Evolutionary conservation across 1,284 basidiomycete species (phyloP).

Genomic region (Schizopora paradoxa): DNA sequence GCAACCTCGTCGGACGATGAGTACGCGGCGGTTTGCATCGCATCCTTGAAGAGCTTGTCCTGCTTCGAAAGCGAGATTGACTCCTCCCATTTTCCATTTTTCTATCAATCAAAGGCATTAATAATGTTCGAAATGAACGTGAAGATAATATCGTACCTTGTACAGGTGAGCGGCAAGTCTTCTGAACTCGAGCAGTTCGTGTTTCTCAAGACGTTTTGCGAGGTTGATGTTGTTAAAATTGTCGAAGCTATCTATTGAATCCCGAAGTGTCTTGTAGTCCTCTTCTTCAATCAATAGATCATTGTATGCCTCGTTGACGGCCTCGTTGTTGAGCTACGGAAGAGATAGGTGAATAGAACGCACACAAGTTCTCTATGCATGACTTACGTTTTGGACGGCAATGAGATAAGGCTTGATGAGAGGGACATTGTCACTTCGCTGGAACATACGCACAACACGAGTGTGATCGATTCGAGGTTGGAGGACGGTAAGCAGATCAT

Average conservation of each 20-base stretch:
- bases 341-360: conserved; percentile 6
- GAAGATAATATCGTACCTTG: conserved; percentile 58
- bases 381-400: conserved; percentile 84
- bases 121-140: not conserved
- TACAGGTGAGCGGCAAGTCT: conserved; percentile 92
- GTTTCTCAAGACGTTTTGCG: conserved; percentile 83
- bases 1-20: conserved; percentile 80
- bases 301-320: conserved; percentile 97
- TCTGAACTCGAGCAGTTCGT: conserved; percentile 94
- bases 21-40: conserved; percentile 89
- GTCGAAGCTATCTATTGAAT: conserved; percentile 95
- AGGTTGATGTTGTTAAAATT: conserved; percentile 94
- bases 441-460: conserved; percentile 94
- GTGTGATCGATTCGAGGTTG: conserved; percentile 92
- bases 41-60: conserved; percentile 95
- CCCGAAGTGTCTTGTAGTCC: conserved; percentile 94
- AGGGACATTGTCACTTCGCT: conserved; percentile 92
- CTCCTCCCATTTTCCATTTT: conserved; percentile 93
- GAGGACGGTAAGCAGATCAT: conserved; percentile 89
- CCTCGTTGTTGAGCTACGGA: conserved; percentile 82
- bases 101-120: conserved; percentile 44
- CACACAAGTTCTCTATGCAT: conserved; percentile 12
- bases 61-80: conserved; percentile 92
- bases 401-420: conserved; percentile 95
- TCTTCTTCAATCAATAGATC: conserved; percentile 97